Percentiles rank a stretch among this genome's conserved stretches.
phyloP scores from a whole-genome alignment of 768 basidiomycete genomes.

The Lactarius deliciosus region DNA sequence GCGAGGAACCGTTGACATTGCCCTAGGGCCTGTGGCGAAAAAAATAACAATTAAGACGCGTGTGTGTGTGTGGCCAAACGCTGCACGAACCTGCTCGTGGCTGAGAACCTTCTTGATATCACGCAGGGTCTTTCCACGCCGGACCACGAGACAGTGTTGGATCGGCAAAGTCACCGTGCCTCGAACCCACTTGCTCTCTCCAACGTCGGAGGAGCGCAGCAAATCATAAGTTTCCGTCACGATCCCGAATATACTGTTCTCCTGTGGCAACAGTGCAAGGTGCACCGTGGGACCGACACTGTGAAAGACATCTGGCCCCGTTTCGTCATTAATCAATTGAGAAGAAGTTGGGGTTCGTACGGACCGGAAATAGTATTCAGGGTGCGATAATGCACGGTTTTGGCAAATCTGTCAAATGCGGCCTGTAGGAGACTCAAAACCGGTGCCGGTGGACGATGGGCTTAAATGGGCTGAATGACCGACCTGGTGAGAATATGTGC shows the following conservation, averaged over 20 bases:
- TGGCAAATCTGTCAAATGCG: constrained; percentile 47
- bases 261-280: constrained; percentile 73
- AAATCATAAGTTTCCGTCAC: constrained; percentile 75
- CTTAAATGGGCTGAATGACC: constrained; percentile 13
- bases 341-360: constrained; percentile 9
- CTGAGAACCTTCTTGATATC: constrained; percentile 64
- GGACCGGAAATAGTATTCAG: constrained; percentile 28
- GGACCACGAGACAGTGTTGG: constrained; percentile 68
- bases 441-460: constrained; percentile 32
- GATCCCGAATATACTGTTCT: constrained; percentile 72
- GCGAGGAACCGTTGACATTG: constrained; percentile 69
- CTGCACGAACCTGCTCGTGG: constrained; percentile 68
- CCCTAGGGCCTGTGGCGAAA: constrained; percentile 59
- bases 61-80: not conserved
- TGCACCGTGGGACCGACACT: constrained; percentile 46
- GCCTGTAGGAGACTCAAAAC: constrained; percentile 39
- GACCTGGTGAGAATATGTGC: constrained; percentile 72
- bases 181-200: constrained; percentile 50
- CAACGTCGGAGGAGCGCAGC: constrained; percentile 45
- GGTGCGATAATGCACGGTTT: constrained; percentile 42
- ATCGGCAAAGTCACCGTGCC: constrained; percentile 61
- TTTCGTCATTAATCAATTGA: not conserved
- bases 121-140: constrained; percentile 52
- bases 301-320: constrained; percentile 57
- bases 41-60: not conserved